Evolutionary conservation across 2,329 filamentous ascomycete genomes (phyloP).

Genomic region (Paracoccidioides brasiliensis): DNA sequence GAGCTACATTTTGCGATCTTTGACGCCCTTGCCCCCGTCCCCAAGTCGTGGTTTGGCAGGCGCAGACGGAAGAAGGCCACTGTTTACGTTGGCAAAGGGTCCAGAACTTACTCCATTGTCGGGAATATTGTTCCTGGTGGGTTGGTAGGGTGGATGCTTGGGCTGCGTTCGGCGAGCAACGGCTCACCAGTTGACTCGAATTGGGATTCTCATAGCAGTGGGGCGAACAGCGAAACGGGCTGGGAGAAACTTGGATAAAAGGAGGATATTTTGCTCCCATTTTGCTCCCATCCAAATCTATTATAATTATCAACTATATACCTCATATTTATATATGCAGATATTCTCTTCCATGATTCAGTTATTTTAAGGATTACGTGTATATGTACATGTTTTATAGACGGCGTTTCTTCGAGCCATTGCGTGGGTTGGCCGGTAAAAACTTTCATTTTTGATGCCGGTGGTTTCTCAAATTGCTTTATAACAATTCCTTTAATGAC

Average conservation of each 20-base stretch:
- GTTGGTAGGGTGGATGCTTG: conserved; percentile 89
- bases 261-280: background rate
- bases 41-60: conserved; percentile 28
- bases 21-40: conserved; percentile 57
- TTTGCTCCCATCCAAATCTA: background rate
- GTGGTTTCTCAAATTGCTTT: background rate
- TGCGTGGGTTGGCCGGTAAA: background rate
- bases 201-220: conserved; percentile 17
- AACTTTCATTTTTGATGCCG: background rate
- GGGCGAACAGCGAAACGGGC: conserved; percentile 21
- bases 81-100: conserved; percentile 72
- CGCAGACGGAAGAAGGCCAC: conserved; percentile 36
- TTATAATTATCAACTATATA: background rate
- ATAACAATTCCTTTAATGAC: background rate
- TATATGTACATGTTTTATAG: background rate
- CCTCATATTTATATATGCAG: background rate
- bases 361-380: conserved; percentile 13
- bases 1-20: conserved; percentile 80
- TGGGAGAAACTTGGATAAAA: conserved; percentile 21
- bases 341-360: conserved; percentile 10
- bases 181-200: conserved; percentile 6
- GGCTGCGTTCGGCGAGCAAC: conserved; percentile 40
- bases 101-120: conserved; percentile 71
- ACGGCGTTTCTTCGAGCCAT: background rate
- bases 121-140: conserved; percentile 65